Evolutionary conservation across 345 rosid genomes (phyloP).

Genomic region (Citrus medica): DNA sequence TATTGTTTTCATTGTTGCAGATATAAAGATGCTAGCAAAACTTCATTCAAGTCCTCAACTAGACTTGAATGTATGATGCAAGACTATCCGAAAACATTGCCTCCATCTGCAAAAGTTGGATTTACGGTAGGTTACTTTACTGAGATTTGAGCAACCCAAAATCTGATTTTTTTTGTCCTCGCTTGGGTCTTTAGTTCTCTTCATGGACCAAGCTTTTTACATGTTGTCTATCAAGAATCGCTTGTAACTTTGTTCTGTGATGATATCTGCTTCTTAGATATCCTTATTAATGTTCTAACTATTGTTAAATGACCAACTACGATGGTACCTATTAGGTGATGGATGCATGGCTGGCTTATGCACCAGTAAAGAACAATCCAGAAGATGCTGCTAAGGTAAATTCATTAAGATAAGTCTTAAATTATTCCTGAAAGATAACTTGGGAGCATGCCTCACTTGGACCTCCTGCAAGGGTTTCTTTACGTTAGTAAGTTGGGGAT

Average conservation of each 20-base stretch:
- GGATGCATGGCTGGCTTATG: constrained; percentile 90
- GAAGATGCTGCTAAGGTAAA: constrained; percentile 93
- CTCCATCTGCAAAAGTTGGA: constrained; percentile 84
- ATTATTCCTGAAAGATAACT: neutral
- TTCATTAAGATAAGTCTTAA: neutral
- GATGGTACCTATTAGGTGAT: constrained; percentile 43
- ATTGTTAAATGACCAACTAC: constrained; percentile 2
- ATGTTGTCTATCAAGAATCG: neutral
- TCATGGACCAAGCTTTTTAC: neutral
- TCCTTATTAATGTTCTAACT: neutral
- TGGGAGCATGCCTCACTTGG: neutral
- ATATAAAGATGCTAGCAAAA: constrained; percentile 88
- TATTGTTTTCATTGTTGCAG: constrained; percentile 35
- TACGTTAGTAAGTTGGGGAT: neutral
- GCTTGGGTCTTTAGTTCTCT: neutral
- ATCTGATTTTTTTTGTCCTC: constrained; percentile 1
- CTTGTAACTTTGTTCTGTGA: constrained; percentile 6
- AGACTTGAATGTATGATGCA: constrained; percentile 99
- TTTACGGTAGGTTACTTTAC: constrained; percentile 60
- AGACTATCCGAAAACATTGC: constrained; percentile 93
- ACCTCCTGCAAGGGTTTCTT: neutral
- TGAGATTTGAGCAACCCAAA: neutral
- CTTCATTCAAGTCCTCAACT: constrained; percentile 86
- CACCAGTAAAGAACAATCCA: constrained; percentile 92
- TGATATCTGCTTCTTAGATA: neutral